These are phyloP conservation scores for Arachnomyces sp. DNA, from an alignment of 2,329 filamentous ascomycete species.

Conservation along the genomic window DNA sequence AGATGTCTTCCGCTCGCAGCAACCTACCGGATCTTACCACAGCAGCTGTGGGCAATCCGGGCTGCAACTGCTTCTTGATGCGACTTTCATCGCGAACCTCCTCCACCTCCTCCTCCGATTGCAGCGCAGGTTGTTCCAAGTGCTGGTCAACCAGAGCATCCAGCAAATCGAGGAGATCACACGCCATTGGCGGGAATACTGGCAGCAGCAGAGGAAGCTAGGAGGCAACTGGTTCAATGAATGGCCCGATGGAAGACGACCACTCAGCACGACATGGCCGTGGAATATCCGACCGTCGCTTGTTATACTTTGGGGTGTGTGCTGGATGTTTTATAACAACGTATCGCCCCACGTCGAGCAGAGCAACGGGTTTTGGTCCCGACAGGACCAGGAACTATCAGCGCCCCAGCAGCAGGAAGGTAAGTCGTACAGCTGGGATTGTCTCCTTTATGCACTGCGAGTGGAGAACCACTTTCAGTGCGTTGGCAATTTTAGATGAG, in stretches of 20 bases:
- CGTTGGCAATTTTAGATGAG: no score
- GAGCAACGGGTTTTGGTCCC: neutral
- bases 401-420: no score
- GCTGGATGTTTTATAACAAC: conserved; percentile 27
- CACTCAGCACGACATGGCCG: conserved; percentile 34
- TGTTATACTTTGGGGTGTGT: conserved; percentile 38
- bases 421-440: no score
- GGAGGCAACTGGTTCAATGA: conserved; percentile 25
- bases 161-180: conserved; percentile 2
- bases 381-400: no score
- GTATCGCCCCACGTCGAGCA: conserved; percentile 1
- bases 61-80: conserved; percentile 1
- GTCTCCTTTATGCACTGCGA: no score
- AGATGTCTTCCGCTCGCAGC: neutral
- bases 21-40: neutral
- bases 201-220: conserved; percentile 3
- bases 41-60: neutral
- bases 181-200: conserved; percentile 3
- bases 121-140: conserved; percentile 2
- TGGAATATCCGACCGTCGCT: conserved; percentile 38
- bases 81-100: conserved; percentile 3
- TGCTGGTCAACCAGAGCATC: conserved; percentile 1
- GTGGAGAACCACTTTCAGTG: no score
- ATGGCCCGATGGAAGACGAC: conserved; percentile 31
- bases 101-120: conserved; percentile 4